phyloP scores from a whole-genome alignment of 2,329 filamentous ascomycete species.

The Hypomyces perniciosus region DNA sequence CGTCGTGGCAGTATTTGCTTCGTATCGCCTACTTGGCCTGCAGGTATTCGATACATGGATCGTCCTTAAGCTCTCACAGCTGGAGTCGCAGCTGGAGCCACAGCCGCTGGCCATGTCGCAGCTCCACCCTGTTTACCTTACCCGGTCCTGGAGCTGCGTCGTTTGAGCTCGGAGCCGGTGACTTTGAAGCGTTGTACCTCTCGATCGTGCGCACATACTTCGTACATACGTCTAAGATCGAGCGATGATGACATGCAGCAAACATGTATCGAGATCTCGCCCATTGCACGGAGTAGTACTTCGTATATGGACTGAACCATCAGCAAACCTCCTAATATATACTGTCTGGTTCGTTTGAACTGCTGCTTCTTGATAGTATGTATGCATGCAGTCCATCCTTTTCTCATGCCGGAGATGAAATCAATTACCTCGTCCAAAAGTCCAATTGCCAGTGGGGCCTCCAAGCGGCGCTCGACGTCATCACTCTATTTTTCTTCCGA shows the following conservation, averaged over 20 bases:
- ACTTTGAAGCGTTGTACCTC: constrained; percentile 9
- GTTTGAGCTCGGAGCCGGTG: constrained; percentile 1
- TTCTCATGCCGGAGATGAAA: no score
- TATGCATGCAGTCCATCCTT: no score
- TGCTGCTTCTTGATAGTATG: no score
- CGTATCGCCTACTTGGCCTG: constrained; percentile 4
- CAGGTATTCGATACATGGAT: constrained; percentile 8
- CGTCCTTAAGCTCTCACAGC: not conserved
- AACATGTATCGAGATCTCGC: no score
- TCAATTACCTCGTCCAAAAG: no score
- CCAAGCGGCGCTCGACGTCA: not conserved
- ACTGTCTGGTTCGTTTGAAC: no score
- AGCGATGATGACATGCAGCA: no score
- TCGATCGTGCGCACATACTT: not conserved
- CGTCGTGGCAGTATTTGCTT: not conserved
- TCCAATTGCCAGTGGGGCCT: not conserved
- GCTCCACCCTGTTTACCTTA: constrained; percentile 10
- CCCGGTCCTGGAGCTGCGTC: constrained; percentile 2
- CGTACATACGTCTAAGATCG: not conserved
- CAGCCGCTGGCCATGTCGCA: constrained; percentile 7
- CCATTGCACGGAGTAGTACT: no score
- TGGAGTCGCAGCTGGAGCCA: constrained; percentile 4
- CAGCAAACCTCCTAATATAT: no score
- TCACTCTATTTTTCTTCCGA: not conserved
- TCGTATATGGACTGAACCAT: no score